Evolutionary conservation across 1,284 basidiomycete species (phyloP).

Genomic region (Sanghuangporus sanghuang): DNA sequence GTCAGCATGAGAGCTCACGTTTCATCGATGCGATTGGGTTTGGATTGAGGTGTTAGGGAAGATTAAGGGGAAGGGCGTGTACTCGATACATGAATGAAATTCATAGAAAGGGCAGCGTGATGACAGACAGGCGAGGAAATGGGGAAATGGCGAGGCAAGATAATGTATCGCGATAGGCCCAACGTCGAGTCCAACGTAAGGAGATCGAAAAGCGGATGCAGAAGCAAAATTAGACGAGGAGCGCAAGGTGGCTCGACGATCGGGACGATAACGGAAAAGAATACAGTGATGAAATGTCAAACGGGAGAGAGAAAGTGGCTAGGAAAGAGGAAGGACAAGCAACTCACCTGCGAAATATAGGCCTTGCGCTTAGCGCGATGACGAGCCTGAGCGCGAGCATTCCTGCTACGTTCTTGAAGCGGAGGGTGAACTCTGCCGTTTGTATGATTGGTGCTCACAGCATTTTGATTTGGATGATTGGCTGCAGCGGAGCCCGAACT

Average conservation of each 20-base stretch:
- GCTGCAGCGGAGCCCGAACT: not conserved
- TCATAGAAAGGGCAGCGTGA: conserved; percentile 2
- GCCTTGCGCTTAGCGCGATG: conserved; percentile 92
- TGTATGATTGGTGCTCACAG: not conserved
- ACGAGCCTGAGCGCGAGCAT: conserved; percentile 64
- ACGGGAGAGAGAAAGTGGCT: not conserved
- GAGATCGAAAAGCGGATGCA: not conserved
- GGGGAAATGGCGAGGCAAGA: not conserved
- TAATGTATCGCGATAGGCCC: not conserved
- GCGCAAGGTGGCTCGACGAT: not conserved
- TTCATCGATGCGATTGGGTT: not conserved
- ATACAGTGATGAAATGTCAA: not conserved
- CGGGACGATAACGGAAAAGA: conserved; percentile 5
- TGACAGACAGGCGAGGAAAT: not conserved
- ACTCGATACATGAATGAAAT: not conserved
- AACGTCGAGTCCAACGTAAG: not conserved
- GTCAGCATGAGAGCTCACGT: conserved; percentile 1
- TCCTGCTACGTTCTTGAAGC: conserved; percentile 10
- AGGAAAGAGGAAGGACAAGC: not conserved
- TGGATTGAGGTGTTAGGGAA: conserved; percentile 11
- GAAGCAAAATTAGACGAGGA: conserved; percentile 9
- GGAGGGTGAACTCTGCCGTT: not conserved
- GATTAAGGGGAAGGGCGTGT: conserved; percentile 14
- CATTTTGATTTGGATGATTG: not conserved
- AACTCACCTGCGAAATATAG: conserved; percentile 80